Percentiles rank a stretch among this genome's conserved stretches.
Evolutionary conservation across 495 filamentous ascomycete species (phyloP).

Genomic region (Aspergillus steynii): DNA sequence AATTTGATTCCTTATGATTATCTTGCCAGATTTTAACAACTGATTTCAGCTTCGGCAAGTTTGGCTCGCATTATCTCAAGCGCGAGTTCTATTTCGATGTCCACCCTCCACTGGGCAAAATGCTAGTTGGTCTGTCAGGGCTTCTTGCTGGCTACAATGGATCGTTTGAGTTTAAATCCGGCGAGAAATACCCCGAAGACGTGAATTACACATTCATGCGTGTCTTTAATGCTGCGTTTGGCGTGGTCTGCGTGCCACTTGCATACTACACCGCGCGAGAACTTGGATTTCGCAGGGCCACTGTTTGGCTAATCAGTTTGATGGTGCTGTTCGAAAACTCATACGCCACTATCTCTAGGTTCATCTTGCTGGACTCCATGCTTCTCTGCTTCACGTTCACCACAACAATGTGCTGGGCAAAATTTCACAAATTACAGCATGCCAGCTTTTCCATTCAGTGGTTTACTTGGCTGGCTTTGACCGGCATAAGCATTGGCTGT

Average conservation of each 20-base stretch:
- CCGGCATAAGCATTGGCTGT: conserved; percentile 91
- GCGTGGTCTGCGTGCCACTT: conserved; percentile 86
- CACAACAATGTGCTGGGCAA: conserved; percentile 93
- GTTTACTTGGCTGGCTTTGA: conserved; percentile 90
- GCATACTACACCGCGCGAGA: conserved; percentile 94
- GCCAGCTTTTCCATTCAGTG: conserved; percentile 85
- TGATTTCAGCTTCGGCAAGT: conserved; percentile 85
- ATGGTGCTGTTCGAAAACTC: conserved; percentile 99
- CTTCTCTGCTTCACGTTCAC: conserved; percentile 96
- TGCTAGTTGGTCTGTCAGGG: conserved; percentile 94
- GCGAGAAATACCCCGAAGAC: conserved; percentile 89
- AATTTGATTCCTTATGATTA: conserved; percentile 16
- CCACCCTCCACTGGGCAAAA: conserved; percentile 95
- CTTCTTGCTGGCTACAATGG: conserved; percentile 98
- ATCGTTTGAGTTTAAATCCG: conserved; percentile 99
- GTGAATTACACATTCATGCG: conserved; percentile 99
- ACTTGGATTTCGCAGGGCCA: conserved; percentile 77
- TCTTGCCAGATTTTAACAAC: conserved; percentile 24
- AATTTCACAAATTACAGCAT: conserved; percentile 83
- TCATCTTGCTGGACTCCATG: conserved; percentile 98
- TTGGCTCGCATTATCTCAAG: conserved; percentile 97
- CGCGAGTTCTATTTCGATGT: conserved; percentile 99
- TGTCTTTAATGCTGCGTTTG: conserved; percentile 94
- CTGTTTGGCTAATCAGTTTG: conserved; percentile 91
- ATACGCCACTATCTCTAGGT: conserved; percentile 96